Evolutionary conservation across 2,329 filamentous ascomycete species (phyloP).

Genomic region (Fragosphaeria purpurea): DNA sequence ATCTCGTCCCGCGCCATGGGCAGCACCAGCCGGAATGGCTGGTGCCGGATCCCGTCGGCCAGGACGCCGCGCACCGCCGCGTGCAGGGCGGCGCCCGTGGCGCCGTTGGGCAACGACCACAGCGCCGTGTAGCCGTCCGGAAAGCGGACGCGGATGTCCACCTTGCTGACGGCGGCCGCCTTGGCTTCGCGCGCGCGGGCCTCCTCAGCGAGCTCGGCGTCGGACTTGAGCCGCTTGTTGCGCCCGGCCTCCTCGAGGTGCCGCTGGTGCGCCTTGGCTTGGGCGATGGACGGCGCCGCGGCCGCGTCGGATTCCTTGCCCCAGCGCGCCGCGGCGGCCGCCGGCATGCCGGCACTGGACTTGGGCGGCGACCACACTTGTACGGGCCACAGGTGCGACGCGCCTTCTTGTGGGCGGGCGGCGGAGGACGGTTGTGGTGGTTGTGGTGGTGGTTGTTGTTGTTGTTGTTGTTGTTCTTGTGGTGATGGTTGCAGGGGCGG

Average conservation of each 20-base stretch:
- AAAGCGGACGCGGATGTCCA: constrained; percentile 73
- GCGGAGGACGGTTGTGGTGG: not conserved
- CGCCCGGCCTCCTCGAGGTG: constrained; percentile 50
- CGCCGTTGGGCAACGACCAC: constrained; percentile 55
- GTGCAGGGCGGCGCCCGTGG: constrained; percentile 66
- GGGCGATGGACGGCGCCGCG: constrained; percentile 65
- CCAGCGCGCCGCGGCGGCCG: constrained; percentile 44
- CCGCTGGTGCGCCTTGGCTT: constrained; percentile 65
- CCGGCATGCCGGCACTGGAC: constrained; percentile 50
- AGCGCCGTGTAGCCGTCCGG: constrained; percentile 76
- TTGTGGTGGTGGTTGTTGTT: not conserved
- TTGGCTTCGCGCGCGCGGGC: constrained; percentile 55
- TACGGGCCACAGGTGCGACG: constrained; percentile 38
- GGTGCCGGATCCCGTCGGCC: constrained; percentile 44
- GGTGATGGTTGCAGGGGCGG: not conserved
- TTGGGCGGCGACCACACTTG: constrained; percentile 70
- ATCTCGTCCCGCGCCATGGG: constrained; percentile 43
- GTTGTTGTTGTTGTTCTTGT: constrained; percentile 1
- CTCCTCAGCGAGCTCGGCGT: constrained; percentile 67
- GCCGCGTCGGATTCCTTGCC: constrained; percentile 51
- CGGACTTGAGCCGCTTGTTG: constrained; percentile 71
- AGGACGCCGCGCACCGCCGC: constrained; percentile 64
- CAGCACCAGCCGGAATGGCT: constrained; percentile 64
- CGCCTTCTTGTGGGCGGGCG: too few species aligned
- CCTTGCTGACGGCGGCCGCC: constrained; percentile 54